Evolutionary conservation across 2,329 filamentous ascomycete genomes (phyloP).

Genomic region (Macrophomina tecta): DNA sequence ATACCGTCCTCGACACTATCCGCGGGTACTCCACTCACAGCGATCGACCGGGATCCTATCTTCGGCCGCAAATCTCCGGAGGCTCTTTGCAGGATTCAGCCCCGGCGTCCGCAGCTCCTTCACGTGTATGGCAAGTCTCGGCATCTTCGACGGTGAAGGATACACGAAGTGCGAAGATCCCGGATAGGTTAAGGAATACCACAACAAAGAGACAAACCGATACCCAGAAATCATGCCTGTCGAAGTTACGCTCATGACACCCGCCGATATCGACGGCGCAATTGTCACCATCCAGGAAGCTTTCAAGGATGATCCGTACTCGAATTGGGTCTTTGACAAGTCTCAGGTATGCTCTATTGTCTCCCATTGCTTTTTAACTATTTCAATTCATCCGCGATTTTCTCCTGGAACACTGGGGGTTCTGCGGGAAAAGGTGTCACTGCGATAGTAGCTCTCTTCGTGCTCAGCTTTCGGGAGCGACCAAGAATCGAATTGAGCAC

Average conservation of each 20-base stretch:
- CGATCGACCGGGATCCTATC: too few species aligned
- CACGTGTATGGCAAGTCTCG: constrained; percentile 2
- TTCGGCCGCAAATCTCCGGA: too few species aligned
- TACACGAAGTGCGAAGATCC: not conserved
- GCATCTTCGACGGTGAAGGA: not conserved
- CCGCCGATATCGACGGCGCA: constrained; percentile 67
- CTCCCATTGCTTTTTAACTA: not conserved
- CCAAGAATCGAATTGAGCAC: too few species aligned
- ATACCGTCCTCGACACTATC: too few species aligned
- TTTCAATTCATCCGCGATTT: too few species aligned
- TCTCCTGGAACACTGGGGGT: too few species aligned
- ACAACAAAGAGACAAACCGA: not conserved
- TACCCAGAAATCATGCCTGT: constrained; percentile 49
- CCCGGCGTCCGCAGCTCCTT: too few species aligned
- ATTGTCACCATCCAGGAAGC: constrained; percentile 70
- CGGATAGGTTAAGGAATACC: not conserved
- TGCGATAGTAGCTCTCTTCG: too few species aligned
- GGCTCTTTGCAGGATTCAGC: too few species aligned
- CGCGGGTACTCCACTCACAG: too few species aligned
- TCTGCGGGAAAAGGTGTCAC: too few species aligned
- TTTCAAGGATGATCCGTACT: constrained; percentile 71
- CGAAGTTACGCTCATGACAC: constrained; percentile 61
- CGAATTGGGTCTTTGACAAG: constrained; percentile 68
- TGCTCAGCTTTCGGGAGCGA: too few species aligned
- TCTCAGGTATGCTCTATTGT: constrained; percentile 52